Conservation (phyloP, 306 rosid species). For the Comarum palustre region DNA sequence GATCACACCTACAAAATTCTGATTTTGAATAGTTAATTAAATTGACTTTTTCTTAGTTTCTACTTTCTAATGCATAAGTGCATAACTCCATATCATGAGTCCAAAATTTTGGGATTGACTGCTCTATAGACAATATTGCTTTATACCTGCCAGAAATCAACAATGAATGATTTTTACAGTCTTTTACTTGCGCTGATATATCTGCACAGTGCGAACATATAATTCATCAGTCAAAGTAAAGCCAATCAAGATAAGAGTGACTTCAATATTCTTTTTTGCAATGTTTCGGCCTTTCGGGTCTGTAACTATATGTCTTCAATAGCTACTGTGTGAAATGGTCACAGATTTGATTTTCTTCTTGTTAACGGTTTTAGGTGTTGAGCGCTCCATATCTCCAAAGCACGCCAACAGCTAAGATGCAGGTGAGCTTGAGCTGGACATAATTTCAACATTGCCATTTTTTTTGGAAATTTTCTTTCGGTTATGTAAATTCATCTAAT, state of each 20-base stretch:
- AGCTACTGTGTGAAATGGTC: neutral
- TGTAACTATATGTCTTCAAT: neutral
- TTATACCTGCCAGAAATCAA: neutral
- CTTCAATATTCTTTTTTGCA: neutral
- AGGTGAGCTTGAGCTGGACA: constrained; percentile 52
- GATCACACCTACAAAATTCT: neutral
- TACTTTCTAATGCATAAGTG: too few relatives aligned
- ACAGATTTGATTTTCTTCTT: constrained; percentile 16
- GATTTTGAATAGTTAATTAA: neutral
- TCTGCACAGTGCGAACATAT: neutral
- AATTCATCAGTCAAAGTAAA: neutral
- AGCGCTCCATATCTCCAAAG: constrained; percentile 91
- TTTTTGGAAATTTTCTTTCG: neutral
- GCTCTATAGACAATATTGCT: neutral
- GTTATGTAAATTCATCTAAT: neutral
- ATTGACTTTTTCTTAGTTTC: neutral
- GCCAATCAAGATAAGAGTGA: neutral
- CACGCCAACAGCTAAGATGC: constrained; percentile 44
- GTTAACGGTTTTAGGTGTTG: constrained; percentile 54
- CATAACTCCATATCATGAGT: neutral
- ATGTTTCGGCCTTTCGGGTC: neutral
- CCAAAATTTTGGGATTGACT: neutral
- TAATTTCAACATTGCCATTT: neutral
- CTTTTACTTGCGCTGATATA: neutral
- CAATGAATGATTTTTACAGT: neutral